Evolutionary conservation across 768 basidiomycete genomes (phyloP).

Genomic region (Asterophora lycoperdoides): DNA sequence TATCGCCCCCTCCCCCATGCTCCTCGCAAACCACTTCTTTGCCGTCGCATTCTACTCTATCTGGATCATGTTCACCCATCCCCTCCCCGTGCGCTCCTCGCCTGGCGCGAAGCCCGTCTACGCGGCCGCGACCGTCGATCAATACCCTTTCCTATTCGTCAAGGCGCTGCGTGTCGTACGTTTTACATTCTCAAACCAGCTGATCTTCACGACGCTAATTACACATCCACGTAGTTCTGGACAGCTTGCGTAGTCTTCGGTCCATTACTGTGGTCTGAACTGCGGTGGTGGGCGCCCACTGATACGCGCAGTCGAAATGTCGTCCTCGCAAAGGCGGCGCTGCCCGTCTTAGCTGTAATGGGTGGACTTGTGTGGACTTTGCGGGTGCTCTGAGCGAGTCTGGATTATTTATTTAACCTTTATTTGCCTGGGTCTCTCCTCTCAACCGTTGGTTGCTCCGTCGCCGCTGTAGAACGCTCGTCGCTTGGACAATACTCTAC

Average conservation of each 20-base stretch:
- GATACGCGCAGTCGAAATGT: conserved; percentile 1
- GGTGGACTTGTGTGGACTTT: conserved; percentile 4
- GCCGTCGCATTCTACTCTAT: conserved; percentile 92
- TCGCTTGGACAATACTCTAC: too few species aligned
- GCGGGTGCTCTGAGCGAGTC: not conserved
- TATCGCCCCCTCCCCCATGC: conserved; percentile 70
- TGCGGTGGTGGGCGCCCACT: conserved; percentile 61
- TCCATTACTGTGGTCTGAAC: conserved; percentile 85
- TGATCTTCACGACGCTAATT: not conserved
- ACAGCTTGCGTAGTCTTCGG: conserved; percentile 87
- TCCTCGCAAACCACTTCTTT: conserved; percentile 92
- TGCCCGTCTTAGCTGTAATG: conserved; percentile 1
- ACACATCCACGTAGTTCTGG: conserved; percentile 58
- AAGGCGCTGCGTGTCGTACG: conserved; percentile 69
- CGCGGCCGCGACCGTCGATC: conserved; percentile 41
- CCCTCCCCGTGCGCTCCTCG: conserved; percentile 22
- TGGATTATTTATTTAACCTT: not conserved
- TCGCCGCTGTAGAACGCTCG: too few species aligned
- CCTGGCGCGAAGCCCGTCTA: conserved; percentile 32
- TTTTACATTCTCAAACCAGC: conserved; percentile 17
- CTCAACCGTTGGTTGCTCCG: too few species aligned
- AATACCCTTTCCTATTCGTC: conserved; percentile 66
- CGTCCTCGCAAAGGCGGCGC: not conserved
- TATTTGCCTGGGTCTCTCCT: not conserved
- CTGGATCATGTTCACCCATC: conserved; percentile 78